phyloP scores from a whole-genome alignment of 441 rosid genomes.

The Omphalea diandra region DNA sequence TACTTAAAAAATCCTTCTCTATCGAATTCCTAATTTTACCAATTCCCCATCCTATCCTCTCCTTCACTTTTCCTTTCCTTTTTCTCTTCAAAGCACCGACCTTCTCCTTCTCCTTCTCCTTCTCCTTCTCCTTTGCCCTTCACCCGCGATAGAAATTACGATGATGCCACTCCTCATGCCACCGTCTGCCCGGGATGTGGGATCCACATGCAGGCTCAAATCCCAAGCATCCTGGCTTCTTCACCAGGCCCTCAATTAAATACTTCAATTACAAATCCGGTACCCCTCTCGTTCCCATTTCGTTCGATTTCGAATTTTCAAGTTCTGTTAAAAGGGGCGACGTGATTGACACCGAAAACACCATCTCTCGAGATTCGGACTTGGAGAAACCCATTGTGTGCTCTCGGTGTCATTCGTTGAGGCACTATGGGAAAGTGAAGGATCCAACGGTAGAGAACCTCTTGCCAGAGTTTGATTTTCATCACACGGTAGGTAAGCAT shows the following conservation, averaged over 20 bases:
- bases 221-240: slow-evolving; percentile 76
- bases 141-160: slow-evolving; percentile 77
- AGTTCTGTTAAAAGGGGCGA: slow-evolving; percentile 60
- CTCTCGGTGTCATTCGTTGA: slow-evolving; percentile 80
- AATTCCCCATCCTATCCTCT: slow-evolving; percentile 8
- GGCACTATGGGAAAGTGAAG: slow-evolving; percentile 86
- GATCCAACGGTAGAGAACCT: slow-evolving; percentile 81
- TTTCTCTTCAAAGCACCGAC: slow-evolving; percentile 24
- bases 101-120: too few relatives aligned
- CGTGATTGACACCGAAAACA: slow-evolving; percentile 37
- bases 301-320: slow-evolving; percentile 55
- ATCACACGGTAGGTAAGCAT: slow-evolving; percentile 75
- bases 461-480: slow-evolving; percentile 90
- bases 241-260: slow-evolving; percentile 53
- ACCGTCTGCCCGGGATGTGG: slow-evolving; percentile 93
- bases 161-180: slow-evolving; percentile 46
- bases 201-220: slow-evolving; percentile 67
- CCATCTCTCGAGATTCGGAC: background rate
- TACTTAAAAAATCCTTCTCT: slow-evolving; percentile 11
- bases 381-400: slow-evolving; percentile 62
- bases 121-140: slow-evolving; percentile 31
- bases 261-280: slow-evolving; percentile 28
- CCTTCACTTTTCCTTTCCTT: slow-evolving; percentile 20
- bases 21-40: background rate
- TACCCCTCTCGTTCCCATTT: slow-evolving; percentile 44